Percentiles rank a stretch among this genome's conserved stretches.
phyloP scores from a whole-genome alignment of 2,329 filamentous ascomycete species.

The Pezizomycotina sp. region DNA sequence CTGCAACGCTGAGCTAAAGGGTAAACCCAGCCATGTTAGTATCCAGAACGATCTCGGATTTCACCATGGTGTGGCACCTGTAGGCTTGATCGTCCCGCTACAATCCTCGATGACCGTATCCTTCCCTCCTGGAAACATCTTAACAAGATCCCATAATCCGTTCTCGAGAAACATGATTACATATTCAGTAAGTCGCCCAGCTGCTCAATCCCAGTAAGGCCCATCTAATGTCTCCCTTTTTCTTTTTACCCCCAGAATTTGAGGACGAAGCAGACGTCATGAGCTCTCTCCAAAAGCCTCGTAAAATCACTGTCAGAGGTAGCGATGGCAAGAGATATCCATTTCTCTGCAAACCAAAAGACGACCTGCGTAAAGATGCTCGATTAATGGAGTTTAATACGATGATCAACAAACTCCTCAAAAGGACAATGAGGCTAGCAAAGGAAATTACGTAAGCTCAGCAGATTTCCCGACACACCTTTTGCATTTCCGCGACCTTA shows the following conservation, averaged over 20 bases:
- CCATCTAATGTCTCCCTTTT: conserved; percentile 11
- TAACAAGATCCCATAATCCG: conserved; percentile 58
- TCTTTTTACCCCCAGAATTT: conserved; percentile 37
- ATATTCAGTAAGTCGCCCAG: conserved; percentile 38
- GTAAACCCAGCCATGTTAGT: conserved; percentile 55
- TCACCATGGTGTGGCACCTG: conserved; percentile 66
- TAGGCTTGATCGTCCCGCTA: conserved; percentile 72
- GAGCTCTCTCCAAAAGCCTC: conserved; percentile 78
- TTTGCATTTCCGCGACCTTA: too few species aligned
- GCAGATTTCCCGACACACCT: too few species aligned
- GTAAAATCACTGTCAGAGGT: conserved; percentile 72
- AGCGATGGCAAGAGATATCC: conserved; percentile 80
- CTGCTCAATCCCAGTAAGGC: neutral
- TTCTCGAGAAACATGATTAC: conserved; percentile 78
- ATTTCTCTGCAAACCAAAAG: conserved; percentile 91
- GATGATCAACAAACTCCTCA: conserved; percentile 90
- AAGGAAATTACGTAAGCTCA: conserved; percentile 60
- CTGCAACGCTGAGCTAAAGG: conserved; percentile 62
- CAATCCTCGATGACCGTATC: conserved; percentile 70
- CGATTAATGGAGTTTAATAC: conserved; percentile 98
- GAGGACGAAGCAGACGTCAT: conserved; percentile 78
- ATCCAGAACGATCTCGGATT: conserved; percentile 65
- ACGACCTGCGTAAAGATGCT: conserved; percentile 92
- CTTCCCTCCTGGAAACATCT: conserved; percentile 55
- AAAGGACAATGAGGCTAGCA: conserved; percentile 82